phyloP scores from a whole-genome alignment of 2,329 filamentous ascomycete species.

The Pseudonectria buxi region DNA sequence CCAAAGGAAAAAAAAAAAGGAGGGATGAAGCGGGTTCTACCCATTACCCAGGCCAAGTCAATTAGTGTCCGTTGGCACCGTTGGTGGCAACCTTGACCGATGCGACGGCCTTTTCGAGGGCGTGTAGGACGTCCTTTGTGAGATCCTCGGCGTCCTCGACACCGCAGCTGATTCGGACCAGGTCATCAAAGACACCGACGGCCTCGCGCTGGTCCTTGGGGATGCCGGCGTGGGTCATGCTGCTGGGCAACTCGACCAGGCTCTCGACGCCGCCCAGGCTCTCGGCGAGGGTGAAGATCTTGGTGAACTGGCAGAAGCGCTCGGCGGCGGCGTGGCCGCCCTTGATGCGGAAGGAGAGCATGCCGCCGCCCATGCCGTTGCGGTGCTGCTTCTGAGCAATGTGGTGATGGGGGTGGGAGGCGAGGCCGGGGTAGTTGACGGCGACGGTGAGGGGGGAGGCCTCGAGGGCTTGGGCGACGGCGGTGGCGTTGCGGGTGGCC shows the following conservation, averaged over 20 bases:
- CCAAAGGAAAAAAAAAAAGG: too few species aligned
- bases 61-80: conserved; percentile 22
- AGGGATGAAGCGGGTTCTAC: too few species aligned
- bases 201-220: conserved; percentile 84
- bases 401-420: conserved; percentile 76
- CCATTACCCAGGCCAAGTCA: too few species aligned
- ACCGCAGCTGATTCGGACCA: conserved; percentile 88
- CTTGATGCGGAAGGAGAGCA: conserved; percentile 92
- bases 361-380: conserved; percentile 88
- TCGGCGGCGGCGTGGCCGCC: conserved; percentile 82
- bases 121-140: conserved; percentile 72
- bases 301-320: conserved; percentile 83
- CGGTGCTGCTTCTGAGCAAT: conserved; percentile 90
- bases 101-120: conserved; percentile 66
- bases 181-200: conserved; percentile 89
- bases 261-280: conserved; percentile 87
- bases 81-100: conserved; percentile 23
- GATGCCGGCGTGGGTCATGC: conserved; percentile 97
- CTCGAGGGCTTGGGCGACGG: conserved; percentile 71
- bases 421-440: conserved; percentile 92
- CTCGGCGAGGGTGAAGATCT: conserved; percentile 90
- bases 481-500: conserved; percentile 72
- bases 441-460: conserved; percentile 73
- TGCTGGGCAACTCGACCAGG: conserved; percentile 83
- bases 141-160: conserved; percentile 87